Evolutionary conservation across 2,329 filamentous ascomycete species (phyloP).

Genomic region (Calycina herbarum): DNA sequence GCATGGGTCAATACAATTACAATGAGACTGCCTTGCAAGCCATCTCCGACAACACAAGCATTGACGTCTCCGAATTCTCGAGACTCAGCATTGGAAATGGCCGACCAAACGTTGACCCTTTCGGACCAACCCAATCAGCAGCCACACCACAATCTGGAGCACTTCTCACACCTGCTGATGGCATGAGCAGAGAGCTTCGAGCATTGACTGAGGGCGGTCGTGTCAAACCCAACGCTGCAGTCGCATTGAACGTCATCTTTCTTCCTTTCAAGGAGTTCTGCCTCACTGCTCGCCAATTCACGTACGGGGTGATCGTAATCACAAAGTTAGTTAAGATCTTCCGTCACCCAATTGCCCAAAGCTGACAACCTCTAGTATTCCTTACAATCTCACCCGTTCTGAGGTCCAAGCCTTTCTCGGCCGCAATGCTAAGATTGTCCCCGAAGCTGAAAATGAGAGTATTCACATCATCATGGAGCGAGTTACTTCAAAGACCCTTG

Average conservation of each 20-base stretch:
- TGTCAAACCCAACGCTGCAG: conserved; percentile 25
- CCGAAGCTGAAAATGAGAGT: conserved; percentile 52
- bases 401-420: conserved; percentile 61
- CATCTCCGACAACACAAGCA: neutral
- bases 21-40: neutral
- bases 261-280: neutral
- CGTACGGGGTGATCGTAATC: neutral
- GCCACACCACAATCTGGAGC: conserved; percentile 13
- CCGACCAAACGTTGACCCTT: neutral
- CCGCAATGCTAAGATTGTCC: conserved; percentile 55
- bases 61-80: neutral
- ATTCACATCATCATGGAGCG: conserved; percentile 66
- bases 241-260: neutral
- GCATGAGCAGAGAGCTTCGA: conserved; percentile 21
- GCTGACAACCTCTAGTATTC: conserved; percentile 49
- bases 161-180: conserved; percentile 3
- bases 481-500: conserved; percentile 61
- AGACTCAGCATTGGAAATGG: too few species aligned
- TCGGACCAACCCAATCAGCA: neutral
- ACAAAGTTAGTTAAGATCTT: neutral
- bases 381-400: conserved; percentile 52
- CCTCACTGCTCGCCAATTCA: neutral
- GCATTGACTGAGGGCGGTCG: conserved; percentile 28
- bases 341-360: neutral
- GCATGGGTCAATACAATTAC: neutral